A percentile compares a stretch with the other conserved stretches of the same genome.
phyloP scores from a whole-genome alignment of 345 rosid genomes.

The Cochlearia excelsa region DNA sequence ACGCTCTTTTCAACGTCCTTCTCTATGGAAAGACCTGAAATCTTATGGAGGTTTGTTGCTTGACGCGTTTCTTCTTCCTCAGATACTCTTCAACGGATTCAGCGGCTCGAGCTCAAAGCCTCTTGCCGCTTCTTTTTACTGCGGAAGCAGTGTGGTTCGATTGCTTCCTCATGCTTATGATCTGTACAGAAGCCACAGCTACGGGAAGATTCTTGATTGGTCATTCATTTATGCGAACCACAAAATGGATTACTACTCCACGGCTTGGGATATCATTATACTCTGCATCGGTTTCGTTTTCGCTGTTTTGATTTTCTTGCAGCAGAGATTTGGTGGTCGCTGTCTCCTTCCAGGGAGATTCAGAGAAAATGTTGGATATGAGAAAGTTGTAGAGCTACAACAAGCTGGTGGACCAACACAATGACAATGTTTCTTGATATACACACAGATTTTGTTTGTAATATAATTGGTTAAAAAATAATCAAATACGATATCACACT shows the following conservation, averaged over 20 bases:
- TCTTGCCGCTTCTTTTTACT: constrained; percentile 55
- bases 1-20: constrained; percentile 41
- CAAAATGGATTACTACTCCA: constrained; percentile 70
- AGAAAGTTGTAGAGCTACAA: constrained; percentile 54
- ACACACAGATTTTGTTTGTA: constrained; percentile 2
- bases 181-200: constrained; percentile 65
- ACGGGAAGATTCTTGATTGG: constrained; percentile 48
- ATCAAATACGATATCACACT: neutral
- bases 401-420: constrained; percentile 16
- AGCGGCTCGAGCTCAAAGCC: constrained; percentile 45
- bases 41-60: constrained; percentile 78
- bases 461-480: neutral
- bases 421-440: constrained; percentile 27
- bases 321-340: constrained; percentile 68
- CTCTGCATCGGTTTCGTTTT: constrained; percentile 56
- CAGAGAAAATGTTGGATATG: constrained; percentile 44
- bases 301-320: constrained; percentile 55
- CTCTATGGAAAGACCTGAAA: constrained; percentile 58
- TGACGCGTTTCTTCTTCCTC: constrained; percentile 80
- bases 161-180: constrained; percentile 86
- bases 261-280: constrained; percentile 76
- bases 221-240: constrained; percentile 80
- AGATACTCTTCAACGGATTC: constrained; percentile 66
- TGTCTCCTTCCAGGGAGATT: constrained; percentile 60
- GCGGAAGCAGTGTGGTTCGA: constrained; percentile 60